These are phyloP conservation scores for Lentinula guzmanii DNA, from an alignment of 768 basidiomycete species.

Conservation along the genomic window DNA sequence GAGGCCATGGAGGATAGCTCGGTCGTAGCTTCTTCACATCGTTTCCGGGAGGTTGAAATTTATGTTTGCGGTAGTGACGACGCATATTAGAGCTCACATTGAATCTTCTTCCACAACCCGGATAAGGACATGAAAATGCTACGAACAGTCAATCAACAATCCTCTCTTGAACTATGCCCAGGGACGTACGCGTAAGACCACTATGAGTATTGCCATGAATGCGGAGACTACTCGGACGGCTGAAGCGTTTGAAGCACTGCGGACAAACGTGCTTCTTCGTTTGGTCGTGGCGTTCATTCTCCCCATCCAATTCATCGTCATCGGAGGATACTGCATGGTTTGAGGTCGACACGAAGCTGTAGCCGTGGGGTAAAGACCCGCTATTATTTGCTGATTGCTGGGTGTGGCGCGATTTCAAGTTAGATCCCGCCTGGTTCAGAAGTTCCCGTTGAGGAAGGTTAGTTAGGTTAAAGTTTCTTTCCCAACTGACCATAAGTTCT, in stretches of 20 bases:
- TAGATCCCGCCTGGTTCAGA: neutral
- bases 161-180: neutral
- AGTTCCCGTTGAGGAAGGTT: conserved; percentile 1
- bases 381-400: neutral
- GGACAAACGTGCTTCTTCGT: conserved; percentile 41
- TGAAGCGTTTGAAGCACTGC: conserved; percentile 59
- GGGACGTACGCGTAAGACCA: conserved; percentile 57
- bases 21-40: neutral
- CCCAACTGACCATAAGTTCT: conserved; percentile 11
- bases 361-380: neutral
- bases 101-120: conserved; percentile 69
- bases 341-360: neutral
- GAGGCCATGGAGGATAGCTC: neutral
- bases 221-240: conserved; percentile 59
- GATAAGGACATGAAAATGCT: conserved; percentile 74
- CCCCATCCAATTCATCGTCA: neutral
- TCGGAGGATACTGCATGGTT: neutral
- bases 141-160: neutral
- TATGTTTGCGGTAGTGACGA: conserved; percentile 68
- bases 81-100: conserved; percentile 86
- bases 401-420: neutral
- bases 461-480: conserved; percentile 8
- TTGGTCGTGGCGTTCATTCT: neutral
- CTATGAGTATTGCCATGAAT: conserved; percentile 68
- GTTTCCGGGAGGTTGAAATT: neutral